Percentiles rank a stretch among this genome's conserved stretches.
phyloP scores from a whole-genome alignment of 169 alveolate genomes.

The Plasmodium ovale region DNA sequence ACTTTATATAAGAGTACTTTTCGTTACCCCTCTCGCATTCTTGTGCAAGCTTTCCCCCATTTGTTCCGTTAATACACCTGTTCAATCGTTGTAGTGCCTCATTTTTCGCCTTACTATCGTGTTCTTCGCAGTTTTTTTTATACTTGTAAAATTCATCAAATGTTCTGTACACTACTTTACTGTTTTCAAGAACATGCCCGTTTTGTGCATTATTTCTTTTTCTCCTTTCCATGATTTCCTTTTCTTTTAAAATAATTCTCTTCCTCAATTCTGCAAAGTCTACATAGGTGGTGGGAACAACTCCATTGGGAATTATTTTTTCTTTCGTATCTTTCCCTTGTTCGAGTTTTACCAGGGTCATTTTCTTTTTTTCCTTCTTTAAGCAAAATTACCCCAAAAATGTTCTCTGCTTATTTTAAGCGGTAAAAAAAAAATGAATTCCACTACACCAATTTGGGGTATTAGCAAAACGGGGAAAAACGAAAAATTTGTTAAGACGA shows the following conservation, averaged over 20 bases:
- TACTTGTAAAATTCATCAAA: constrained; percentile 72
- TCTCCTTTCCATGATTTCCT: constrained; percentile 34
- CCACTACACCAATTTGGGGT: too few relatives aligned
- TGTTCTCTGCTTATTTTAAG: neutral
- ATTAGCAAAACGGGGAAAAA: too few relatives aligned
- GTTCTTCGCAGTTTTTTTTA: constrained; percentile 57
- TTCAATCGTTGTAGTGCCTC: constrained; percentile 23
- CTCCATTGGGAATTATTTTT: too few relatives aligned
- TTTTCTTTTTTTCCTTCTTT: neutral
- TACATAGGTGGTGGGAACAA: neutral
- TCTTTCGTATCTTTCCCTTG: neutral
- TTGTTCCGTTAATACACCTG: neutral
- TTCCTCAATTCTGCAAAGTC: constrained; percentile 47
- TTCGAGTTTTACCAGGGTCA: neutral
- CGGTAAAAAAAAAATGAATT: too few relatives aligned
- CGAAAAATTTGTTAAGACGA: too few relatives aligned
- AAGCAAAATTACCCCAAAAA: too few relatives aligned
- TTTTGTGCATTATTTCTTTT: constrained; percentile 8
- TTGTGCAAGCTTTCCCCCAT: neutral
- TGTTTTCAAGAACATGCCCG: neutral
- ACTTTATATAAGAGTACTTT: constrained; percentile 54
- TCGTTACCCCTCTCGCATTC: neutral
- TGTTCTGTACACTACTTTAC: constrained; percentile 42
- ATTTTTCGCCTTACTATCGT: constrained; percentile 33
- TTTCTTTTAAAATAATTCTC: constrained; percentile 36